Conservation (phyloP, 1,284 basidiomycete species). For the Moesziomyces sp. region DNA sequence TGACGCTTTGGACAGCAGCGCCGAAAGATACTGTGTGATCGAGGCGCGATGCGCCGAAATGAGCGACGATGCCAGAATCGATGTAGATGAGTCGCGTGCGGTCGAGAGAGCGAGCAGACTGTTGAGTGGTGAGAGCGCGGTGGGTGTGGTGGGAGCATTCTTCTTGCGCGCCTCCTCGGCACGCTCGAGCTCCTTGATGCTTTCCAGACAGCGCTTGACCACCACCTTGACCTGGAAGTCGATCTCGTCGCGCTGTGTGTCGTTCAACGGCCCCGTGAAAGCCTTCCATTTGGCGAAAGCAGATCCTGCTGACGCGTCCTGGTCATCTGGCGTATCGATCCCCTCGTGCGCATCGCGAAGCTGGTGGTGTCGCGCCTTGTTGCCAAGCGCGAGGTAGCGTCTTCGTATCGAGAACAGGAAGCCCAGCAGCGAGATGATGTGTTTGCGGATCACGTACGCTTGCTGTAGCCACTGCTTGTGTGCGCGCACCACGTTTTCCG, state of each 20-base stretch:
- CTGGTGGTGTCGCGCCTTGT: conserved; percentile 25
- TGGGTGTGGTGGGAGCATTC: conserved; percentile 43
- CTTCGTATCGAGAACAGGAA: conserved; percentile 54
- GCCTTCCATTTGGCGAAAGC: conserved; percentile 65
- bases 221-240: conserved; percentile 87
- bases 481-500: conserved; percentile 36
- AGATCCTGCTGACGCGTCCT: conserved; percentile 16
- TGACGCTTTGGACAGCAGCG: conserved; percentile 80
- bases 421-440: conserved; percentile 46
- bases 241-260: conserved; percentile 88
- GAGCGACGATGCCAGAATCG: conserved; percentile 65
- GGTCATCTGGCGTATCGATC: conserved; percentile 19
- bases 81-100: conserved; percentile 45
- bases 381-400: conserved; percentile 46
- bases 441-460: conserved; percentile 49
- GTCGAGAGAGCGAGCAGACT: conserved; percentile 42
- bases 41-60: conserved; percentile 83
- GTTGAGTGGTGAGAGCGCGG: conserved; percentile 21
- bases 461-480: conserved; percentile 47
- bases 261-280: conserved; percentile 76
- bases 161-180: conserved; percentile 74
- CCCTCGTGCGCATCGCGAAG: conserved; percentile 22
- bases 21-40: conserved; percentile 84
- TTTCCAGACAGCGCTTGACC: conserved; percentile 81
- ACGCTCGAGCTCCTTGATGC: conserved; percentile 83